These are phyloP conservation scores for Sporothrix humicola DNA, from an alignment of 2,329 filamentous ascomycete genomes.

Conservation along the genomic window DNA sequence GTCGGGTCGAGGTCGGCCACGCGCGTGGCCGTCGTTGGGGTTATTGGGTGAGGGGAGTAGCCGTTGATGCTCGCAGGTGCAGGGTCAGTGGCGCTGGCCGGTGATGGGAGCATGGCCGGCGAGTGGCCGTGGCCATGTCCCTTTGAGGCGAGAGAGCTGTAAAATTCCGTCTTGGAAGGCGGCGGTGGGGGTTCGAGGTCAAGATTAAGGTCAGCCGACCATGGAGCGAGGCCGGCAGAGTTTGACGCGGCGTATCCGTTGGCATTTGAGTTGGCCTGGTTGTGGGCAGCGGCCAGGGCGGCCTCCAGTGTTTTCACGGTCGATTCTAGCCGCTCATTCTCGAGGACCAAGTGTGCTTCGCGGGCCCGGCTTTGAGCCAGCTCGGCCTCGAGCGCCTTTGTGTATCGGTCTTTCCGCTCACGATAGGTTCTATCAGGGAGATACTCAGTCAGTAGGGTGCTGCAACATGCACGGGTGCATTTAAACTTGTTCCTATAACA, in stretches of 20 bases:
- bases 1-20: slow-evolving; percentile 30
- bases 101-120: neutral
- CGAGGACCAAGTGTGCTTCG: slow-evolving; percentile 19
- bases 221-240: too few relatives aligned
- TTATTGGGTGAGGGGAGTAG: neutral
- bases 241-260: too few relatives aligned
- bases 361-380: slow-evolving; percentile 26
- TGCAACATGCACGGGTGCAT: too few relatives aligned
- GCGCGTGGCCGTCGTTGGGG: neutral
- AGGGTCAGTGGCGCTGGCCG: neutral
- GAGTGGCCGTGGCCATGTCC: neutral
- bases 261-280: neutral
- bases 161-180: neutral
- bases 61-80: neutral
- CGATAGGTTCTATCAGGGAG: slow-evolving; percentile 27
- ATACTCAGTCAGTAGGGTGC: neutral
- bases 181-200: neutral
- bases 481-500: too few relatives aligned
- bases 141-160: neutral
- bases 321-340: slow-evolving; percentile 26
- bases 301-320: neutral
- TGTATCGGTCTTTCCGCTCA: slow-evolving; percentile 33
- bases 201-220: too few relatives aligned
- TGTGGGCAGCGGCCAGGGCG: neutral
- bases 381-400: slow-evolving; percentile 34